Conservation (phyloP, 768 basidiomycete genomes). For the Auriscalpium vulgare region DNA sequence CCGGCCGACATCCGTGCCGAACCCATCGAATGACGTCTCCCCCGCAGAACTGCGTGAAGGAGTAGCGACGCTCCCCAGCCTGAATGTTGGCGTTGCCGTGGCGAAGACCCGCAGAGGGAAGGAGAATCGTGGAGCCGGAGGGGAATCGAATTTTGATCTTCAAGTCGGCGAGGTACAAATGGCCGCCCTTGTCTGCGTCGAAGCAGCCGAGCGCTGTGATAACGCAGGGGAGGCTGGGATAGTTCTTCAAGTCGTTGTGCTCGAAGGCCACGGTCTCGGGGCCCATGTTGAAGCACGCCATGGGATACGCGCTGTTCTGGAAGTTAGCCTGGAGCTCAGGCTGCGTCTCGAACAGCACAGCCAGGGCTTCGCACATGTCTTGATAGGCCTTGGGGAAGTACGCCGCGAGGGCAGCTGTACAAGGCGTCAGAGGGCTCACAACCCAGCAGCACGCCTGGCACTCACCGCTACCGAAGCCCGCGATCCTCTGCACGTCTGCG, state of each 20-base stretch:
- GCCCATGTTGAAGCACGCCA: constrained; percentile 13
- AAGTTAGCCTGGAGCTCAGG: not conserved
- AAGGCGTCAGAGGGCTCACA: not conserved
- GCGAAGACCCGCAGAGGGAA: constrained; percentile 12
- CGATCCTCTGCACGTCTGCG: not conserved
- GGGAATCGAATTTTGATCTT: constrained; percentile 16
- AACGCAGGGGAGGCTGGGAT: constrained; percentile 6
- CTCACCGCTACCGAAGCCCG: not conserved
- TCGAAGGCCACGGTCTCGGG: not conserved
- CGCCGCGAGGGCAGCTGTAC: not conserved
- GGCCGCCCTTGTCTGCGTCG: constrained; percentile 12
- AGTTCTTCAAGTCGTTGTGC: constrained; percentile 10
- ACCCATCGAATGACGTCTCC: not conserved
- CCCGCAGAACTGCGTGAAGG: constrained; percentile 6
- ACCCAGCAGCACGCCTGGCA: not conserved
- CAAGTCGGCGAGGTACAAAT: constrained; percentile 13
- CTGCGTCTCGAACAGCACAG: not conserved
- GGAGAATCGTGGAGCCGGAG: constrained; percentile 10
- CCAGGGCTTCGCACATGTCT: not conserved
- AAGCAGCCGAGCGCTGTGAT: constrained; percentile 14
- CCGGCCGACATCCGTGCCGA: not conserved
- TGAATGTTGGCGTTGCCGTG: constrained; percentile 15
- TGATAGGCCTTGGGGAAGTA: not conserved
- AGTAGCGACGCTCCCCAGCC: constrained; percentile 1
- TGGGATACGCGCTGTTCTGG: constrained; percentile 8